Conservation (phyloP, 495 filamentous ascomycete species). For the Ramalina intermedia region DNA sequence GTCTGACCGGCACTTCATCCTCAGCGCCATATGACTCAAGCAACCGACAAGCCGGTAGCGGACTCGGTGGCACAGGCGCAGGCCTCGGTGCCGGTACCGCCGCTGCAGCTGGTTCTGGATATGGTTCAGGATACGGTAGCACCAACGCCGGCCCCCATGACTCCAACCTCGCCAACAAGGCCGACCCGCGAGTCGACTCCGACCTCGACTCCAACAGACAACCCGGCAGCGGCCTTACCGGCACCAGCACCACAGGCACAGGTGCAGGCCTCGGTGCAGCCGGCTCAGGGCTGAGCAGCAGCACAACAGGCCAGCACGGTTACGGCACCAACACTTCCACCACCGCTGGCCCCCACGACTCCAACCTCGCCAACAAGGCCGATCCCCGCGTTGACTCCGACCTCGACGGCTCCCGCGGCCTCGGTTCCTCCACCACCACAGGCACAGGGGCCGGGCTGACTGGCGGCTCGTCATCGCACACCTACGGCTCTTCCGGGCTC, state of each 20-base stretch:
- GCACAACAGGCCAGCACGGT: conserved; percentile 1
- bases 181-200: conserved; percentile 37
- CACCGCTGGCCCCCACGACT: conserved; percentile 21
- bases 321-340: conserved; percentile 9
- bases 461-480: too few relatives aligned
- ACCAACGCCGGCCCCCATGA: conserved; percentile 5
- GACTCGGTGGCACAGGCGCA: not conserved
- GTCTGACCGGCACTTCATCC: not conserved
- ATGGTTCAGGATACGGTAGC: not conserved
- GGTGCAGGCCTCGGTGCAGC: not conserved
- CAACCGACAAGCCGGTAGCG: not conserved
- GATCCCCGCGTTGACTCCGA: conserved; percentile 36
- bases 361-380: conserved; percentile 29
- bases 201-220: conserved; percentile 14
- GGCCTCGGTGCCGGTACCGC: conserved; percentile 2
- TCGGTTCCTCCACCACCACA: not conserved
- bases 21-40: not conserved
- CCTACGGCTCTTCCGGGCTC: not conserved
- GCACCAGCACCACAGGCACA: not conserved
- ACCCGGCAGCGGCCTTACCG: conserved; percentile 1
- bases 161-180: conserved; percentile 28
- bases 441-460: not conserved
- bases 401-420: conserved; percentile 1
- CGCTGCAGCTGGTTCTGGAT: not conserved
- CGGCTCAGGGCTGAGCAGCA: not conserved